A percentile compares a stretch with the other conserved stretches of the same genome.
phyloP scores from a whole-genome alignment of 306 rosid species.

The Sphenostylis stenocarpa region DNA sequence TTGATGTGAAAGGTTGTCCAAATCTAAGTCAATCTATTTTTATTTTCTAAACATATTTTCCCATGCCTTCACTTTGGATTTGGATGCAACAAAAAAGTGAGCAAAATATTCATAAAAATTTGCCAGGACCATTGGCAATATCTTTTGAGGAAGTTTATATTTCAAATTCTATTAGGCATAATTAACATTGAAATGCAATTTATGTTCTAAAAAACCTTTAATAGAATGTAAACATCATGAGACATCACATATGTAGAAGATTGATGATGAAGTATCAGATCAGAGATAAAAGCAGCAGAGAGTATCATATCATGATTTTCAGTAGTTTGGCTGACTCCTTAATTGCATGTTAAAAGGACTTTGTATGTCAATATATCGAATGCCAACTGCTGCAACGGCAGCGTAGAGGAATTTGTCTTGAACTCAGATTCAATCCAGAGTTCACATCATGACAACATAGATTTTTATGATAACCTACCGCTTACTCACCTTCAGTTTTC shows the following conservation, averaged over 20 bases:
- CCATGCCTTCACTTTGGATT: not conserved
- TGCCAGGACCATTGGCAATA: slow-evolving; percentile 4
- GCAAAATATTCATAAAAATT: not conserved
- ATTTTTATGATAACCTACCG: slow-evolving; percentile 1
- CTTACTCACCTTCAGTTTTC: slow-evolving; percentile 71
- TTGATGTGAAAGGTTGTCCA: not conserved
- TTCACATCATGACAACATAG: slow-evolving; percentile 6
- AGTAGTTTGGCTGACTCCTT: not conserved
- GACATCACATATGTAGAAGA: not conserved
- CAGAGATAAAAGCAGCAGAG: slow-evolving; percentile 18
- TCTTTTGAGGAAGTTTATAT: not conserved
- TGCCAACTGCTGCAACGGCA: slow-evolving; percentile 20
- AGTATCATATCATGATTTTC: not conserved
- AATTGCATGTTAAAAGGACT: slow-evolving; percentile 3
- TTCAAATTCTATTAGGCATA: not conserved
- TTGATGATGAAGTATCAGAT: not conserved
- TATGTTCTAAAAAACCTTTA: not conserved
- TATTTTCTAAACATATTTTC: not conserved
- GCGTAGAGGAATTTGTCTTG: not conserved
- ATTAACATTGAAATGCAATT: not conserved
- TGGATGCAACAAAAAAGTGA: not conserved
- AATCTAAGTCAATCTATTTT: not conserved
- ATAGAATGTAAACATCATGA: not conserved
- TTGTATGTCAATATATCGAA: not conserved
- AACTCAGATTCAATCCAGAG: slow-evolving; percentile 21